Percentiles rank a stretch among this genome's conserved stretches.
Evolutionary conservation across 257 asterid genomes (phyloP).

Genomic region (Fraxinus pennsylvanica): DNA sequence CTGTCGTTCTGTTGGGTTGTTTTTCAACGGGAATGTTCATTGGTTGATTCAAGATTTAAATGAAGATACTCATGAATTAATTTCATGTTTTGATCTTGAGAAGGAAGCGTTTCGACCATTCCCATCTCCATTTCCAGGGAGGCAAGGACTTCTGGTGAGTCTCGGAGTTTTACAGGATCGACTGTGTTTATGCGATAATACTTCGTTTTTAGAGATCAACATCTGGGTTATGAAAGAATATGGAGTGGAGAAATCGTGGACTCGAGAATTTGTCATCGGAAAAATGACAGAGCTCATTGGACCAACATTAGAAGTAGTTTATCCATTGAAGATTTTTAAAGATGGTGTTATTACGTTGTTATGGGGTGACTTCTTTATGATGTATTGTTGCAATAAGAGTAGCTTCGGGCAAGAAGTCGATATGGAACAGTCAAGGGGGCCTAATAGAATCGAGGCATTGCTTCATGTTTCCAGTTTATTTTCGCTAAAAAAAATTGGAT

Average conservation of each 20-base stretch:
- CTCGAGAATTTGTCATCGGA: slow-evolving; percentile 37
- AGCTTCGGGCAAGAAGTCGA: slow-evolving; percentile 31
- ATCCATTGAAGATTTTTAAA: slow-evolving; percentile 30
- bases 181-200: slow-evolving; percentile 45
- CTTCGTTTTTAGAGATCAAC: slow-evolving; percentile 27
- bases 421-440: slow-evolving; percentile 41
- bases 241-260: slow-evolving; percentile 43
- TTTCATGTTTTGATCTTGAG: slow-evolving; percentile 46
- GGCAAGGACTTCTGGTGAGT: slow-evolving; percentile 29
- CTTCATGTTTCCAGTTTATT: slow-evolving; percentile 42
- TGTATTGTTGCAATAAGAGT: slow-evolving; percentile 36
- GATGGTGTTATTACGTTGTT: slow-evolving; percentile 46
- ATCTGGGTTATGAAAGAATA: slow-evolving; percentile 65
- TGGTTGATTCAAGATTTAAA: slow-evolving; percentile 40
- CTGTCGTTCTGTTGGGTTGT: slow-evolving; percentile 22
- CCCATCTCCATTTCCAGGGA: slow-evolving; percentile 20
- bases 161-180: slow-evolving; percentile 35
- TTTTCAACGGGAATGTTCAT: slow-evolving; percentile 42
- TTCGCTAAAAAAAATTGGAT: slow-evolving; percentile 23
- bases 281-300: slow-evolving; percentile 31
- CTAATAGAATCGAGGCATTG: slow-evolving; percentile 45
- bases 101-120: slow-evolving; percentile 29
- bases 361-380: slow-evolving; percentile 43
- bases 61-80: background rate
- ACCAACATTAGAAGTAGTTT: slow-evolving; percentile 34